phyloP scores from a whole-genome alignment of 495 filamentous ascomycete genomes.

The Penicillium herquei region DNA sequence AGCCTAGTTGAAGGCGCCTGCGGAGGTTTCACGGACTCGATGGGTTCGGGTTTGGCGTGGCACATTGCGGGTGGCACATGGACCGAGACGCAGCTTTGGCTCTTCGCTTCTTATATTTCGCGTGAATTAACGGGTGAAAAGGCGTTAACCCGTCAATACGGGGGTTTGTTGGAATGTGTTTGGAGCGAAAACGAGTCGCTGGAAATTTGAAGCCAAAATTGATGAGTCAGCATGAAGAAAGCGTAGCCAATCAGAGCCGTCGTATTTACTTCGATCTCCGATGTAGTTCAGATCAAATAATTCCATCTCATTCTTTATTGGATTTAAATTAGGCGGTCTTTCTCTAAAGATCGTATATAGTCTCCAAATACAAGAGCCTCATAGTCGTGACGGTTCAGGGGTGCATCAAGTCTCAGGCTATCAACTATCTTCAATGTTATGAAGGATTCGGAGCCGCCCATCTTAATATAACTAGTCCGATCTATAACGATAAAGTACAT shows the following conservation, averaged over 20 bases:
- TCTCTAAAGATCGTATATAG: no score
- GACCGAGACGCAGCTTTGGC: background rate
- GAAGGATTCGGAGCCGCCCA: no score
- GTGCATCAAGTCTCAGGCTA: no score
- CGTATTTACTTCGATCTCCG: slow-evolving; percentile 15
- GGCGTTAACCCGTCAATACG: background rate
- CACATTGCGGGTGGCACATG: slow-evolving; percentile 37
- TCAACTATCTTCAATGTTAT: no score
- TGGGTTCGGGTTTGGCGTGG: slow-evolving; percentile 29
- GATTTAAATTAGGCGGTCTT: no score
- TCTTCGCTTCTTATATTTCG: background rate
- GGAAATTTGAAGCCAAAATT: slow-evolving; percentile 13
- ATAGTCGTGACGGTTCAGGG: no score
- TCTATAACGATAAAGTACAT: no score
- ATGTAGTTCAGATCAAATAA: background rate
- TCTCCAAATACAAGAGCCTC: no score
- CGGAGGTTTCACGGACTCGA: slow-evolving; percentile 37
- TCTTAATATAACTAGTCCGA: no score
- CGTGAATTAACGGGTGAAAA: background rate
- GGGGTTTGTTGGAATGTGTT: background rate
- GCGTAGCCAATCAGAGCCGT: slow-evolving; percentile 15
- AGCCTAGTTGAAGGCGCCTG: slow-evolving; percentile 27
- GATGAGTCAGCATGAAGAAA: slow-evolving; percentile 23
- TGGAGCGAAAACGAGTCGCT: background rate
- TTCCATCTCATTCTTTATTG: no score